Conservation (phyloP, 2,329 filamentous ascomycete species). For the Calonectria multiphialidica region DNA sequence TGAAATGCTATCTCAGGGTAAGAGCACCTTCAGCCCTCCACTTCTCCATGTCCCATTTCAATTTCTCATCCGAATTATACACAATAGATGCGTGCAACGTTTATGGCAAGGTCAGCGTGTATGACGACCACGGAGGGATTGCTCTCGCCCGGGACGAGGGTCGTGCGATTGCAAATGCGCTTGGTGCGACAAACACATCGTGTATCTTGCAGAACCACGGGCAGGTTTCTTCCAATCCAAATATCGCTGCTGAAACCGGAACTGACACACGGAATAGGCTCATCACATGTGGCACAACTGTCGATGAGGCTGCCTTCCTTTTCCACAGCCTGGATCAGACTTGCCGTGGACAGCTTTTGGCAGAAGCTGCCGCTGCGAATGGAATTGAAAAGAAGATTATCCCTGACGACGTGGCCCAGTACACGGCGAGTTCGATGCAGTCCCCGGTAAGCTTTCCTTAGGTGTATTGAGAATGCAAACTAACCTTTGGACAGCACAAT, state of each 20-base stretch:
- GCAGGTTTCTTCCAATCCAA: neutral
- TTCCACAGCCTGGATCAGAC: neutral
- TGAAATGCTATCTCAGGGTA: neutral
- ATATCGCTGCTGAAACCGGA: neutral
- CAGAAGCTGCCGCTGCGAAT: neutral
- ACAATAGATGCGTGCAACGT: neutral
- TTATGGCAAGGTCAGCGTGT: neutral
- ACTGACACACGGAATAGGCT: neutral
- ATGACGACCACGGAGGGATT: neutral
- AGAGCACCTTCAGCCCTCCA: neutral
- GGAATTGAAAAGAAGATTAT: neutral
- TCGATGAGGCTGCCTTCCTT: conserved; percentile 1
- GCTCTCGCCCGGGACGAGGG: neutral
- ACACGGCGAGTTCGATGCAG: neutral
- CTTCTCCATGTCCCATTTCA: too few species aligned
- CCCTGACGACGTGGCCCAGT: neutral
- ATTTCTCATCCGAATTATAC: neutral
- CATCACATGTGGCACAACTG: neutral
- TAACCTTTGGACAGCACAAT: neutral
- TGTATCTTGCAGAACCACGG: neutral
- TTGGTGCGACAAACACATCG: neutral
- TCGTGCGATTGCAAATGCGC: neutral
- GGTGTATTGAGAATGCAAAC: neutral
- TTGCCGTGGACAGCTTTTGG: neutral
- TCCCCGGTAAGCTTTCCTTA: neutral